These are phyloP conservation scores for Chrysanthemum seticuspe DNA, from an alignment of 129 eudicot genomes.

Conservation along the genomic window DNA sequence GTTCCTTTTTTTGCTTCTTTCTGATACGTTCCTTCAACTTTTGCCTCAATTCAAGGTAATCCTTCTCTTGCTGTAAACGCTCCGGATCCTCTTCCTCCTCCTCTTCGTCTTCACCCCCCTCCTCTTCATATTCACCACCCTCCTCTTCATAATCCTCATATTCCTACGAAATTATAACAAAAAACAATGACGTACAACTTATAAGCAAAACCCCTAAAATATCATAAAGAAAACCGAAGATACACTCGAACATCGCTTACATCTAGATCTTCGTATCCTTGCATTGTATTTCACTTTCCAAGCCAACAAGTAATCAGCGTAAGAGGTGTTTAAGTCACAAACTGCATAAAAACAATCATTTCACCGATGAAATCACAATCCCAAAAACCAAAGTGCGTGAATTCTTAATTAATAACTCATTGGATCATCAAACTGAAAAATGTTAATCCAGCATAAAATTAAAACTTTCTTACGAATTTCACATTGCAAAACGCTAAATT, in stretches of 20 bases:
- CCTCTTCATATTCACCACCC: conserved; percentile 49
- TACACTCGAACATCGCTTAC: conserved; percentile 40
- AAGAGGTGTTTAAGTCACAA: conserved; percentile 8
- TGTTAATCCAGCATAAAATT: not conserved
- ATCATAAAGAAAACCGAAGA: not conserved
- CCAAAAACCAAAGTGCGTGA: too few relatives aligned
- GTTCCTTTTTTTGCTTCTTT: conserved; percentile 58
- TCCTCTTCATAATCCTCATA: conserved; percentile 71
- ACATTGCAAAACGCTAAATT: conserved; percentile 9
- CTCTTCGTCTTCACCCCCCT: conserved; percentile 40
- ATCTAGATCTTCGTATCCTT: conserved; percentile 54
- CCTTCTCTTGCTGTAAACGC: conserved; percentile 65
- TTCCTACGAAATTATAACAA: conserved; percentile 38
- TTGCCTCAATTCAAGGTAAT: conserved; percentile 71
- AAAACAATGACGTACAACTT: not conserved
- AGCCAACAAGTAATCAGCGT: not conserved
- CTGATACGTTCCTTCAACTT: conserved; percentile 63
- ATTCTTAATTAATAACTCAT: too few relatives aligned
- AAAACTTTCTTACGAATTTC: not conserved
- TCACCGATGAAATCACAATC: too few relatives aligned
- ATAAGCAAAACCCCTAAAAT: conserved; percentile 1
- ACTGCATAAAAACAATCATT: not conserved
- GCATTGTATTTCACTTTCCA: conserved; percentile 46
- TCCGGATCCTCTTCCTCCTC: conserved; percentile 52
- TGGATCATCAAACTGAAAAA: too few relatives aligned